Evolutionary conservation across 495 filamentous ascomycete genomes (phyloP).

Genomic region (Neurospora terricola): DNA sequence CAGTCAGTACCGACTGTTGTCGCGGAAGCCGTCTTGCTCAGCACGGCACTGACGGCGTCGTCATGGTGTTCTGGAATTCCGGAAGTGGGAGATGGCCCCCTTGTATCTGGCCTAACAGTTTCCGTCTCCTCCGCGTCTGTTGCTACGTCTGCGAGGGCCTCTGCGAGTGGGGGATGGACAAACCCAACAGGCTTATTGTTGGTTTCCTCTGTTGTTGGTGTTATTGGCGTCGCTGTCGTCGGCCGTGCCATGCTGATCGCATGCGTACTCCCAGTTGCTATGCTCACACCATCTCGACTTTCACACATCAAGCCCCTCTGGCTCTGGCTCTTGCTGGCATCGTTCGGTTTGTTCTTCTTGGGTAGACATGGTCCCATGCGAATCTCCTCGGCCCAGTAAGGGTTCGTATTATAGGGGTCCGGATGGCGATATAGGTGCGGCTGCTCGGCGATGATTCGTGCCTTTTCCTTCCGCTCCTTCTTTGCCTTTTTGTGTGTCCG

Average conservation of each 20-base stretch:
- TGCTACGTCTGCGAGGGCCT: neutral
- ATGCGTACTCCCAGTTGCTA: constrained; percentile 18
- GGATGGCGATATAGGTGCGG: constrained; percentile 69
- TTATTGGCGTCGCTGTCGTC: constrained; percentile 2
- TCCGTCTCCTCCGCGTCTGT: neutral
- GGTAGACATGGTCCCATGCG: constrained; percentile 63
- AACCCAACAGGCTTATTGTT: neutral
- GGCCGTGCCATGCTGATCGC: constrained; percentile 16
- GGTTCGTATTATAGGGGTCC: constrained; percentile 71
- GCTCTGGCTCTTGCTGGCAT: constrained; percentile 38
- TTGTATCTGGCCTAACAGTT: neutral
- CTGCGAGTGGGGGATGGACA: neutral
- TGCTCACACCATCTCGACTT: constrained; percentile 26
- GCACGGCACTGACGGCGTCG: constrained; percentile 12
- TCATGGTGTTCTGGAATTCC: constrained; percentile 15
- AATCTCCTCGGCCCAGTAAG: constrained; percentile 80
- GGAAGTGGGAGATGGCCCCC: constrained; percentile 8
- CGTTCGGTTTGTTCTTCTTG: constrained; percentile 45
- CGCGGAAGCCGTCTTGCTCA: constrained; percentile 22
- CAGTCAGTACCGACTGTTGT: constrained; percentile 42
- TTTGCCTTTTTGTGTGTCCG: constrained; percentile 58
- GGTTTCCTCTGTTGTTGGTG: neutral
- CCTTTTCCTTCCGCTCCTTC: constrained; percentile 47
- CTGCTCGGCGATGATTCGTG: constrained; percentile 51
- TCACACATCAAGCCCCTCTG: constrained; percentile 37